phyloP scores from a whole-genome alignment of 2,329 filamentous ascomycete genomes.

The Curvularia spicifera region DNA sequence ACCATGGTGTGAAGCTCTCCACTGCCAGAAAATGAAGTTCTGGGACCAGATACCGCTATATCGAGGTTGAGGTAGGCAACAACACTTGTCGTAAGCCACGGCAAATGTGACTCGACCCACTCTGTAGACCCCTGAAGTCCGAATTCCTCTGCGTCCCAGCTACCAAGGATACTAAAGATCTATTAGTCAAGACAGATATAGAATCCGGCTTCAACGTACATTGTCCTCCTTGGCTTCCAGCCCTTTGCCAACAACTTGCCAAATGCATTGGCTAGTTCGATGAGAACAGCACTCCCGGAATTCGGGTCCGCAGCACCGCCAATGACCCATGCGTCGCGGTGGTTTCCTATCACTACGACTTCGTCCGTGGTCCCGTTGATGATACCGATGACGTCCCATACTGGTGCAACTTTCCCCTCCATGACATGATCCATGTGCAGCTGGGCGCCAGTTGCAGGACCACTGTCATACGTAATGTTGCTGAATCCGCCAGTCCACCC shows the following conservation, averaged over 20 bases:
- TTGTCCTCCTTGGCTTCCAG: constrained; percentile 60
- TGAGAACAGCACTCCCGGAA: constrained; percentile 57
- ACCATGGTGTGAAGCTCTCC: constrained; percentile 51
- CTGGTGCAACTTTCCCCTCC: constrained; percentile 77
- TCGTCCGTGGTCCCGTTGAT: constrained; percentile 68
- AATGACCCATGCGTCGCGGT: constrained; percentile 62
- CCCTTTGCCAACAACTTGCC: constrained; percentile 55
- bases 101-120: constrained; percentile 58
- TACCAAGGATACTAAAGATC: constrained; percentile 49
- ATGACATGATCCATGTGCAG: constrained; percentile 67
- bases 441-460: constrained; percentile 56
- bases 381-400: constrained; percentile 76
- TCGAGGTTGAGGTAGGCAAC: constrained; percentile 61
- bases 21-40: constrained; percentile 47
- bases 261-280: constrained; percentile 59
- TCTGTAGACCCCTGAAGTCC: constrained; percentile 52
- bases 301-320: constrained; percentile 62
- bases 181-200: constrained; percentile 47
- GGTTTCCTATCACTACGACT: constrained; percentile 60
- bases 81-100: constrained; percentile 53
- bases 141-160: constrained; percentile 54
- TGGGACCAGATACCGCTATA: constrained; percentile 55
- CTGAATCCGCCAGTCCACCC: constrained; percentile 46
- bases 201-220: constrained; percentile 50
- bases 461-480: constrained; percentile 44